Base-by-base conservation (phyloP, 192 early-diverging fungal genomes). In the Diversispora eburnea region DNA sequence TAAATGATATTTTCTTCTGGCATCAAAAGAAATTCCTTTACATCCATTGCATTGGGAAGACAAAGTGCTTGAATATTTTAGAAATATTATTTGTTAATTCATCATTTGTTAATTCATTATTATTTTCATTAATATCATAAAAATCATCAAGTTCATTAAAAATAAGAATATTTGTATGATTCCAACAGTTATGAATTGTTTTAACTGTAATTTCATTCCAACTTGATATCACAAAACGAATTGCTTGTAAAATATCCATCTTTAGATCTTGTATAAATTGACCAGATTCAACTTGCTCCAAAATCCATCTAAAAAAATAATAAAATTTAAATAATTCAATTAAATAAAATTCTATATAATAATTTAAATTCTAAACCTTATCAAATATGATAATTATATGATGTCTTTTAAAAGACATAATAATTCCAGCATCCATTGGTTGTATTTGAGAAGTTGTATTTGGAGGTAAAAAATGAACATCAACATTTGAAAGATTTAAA, bases 321-420 rank as follows among this genome's bases (percentile, higher is more conserved):
- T 43, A 45, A 43, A 65, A 47, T 65, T 22, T 8, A n/a, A 19
- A n/a, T 5, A 19, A 45, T 45, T 22, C 25, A 1, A 10, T 48
- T 19, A 3, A 46, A 65, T 12, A 1, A 65, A 20, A 3, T 47
- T 17, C 22, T 10, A 42, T 45, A 1, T 47, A 19, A 42, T 3
- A 5, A 47, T 13, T 1, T 65, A 65, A 19, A 65, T 48, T 8
- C 56, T 58, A 57, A 43, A 22, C 6, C 46, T 65, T 65, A 68
- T 46, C 22, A 15, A 64, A 74, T 64, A 63, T 74, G 46, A 72
- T 41, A 59, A 33, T 42, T 5, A 22, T 47, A 56, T 72, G 59
- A 3, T 74, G 43, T 20, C 22, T 61, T 54, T 74, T 74, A 48
- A 74, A 74, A 25, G 4, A 17, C 61, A 74, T 74, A 63, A 74